A percentile compares a stretch with the other conserved stretches of the same genome.
These are phyloP conservation scores for Adiantum capillusveneris DNA, from an alignment of 75 land plant genomes.

Conservation along the genomic window DNA sequence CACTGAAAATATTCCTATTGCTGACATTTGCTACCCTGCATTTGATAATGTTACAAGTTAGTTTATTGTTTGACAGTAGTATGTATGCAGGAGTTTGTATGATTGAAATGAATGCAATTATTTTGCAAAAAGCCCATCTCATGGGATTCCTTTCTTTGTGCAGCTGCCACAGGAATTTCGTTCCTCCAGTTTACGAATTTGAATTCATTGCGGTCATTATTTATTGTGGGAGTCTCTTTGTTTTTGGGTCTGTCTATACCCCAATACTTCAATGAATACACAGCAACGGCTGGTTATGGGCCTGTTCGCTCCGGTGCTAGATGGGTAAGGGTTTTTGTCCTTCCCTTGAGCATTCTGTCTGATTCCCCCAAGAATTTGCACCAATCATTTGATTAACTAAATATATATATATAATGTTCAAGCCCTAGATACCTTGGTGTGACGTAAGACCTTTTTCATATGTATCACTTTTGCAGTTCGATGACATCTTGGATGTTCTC, in stretches of 20 bases:
- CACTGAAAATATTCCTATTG: too few relatives aligned
- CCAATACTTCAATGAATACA: constrained; percentile 53
- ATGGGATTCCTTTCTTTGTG: neutral
- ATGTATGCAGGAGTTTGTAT: too few relatives aligned
- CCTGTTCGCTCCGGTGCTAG: constrained; percentile 62
- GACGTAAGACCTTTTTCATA: too few relatives aligned
- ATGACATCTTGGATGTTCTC: constrained; percentile 60
- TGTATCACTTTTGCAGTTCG: constrained; percentile 74
- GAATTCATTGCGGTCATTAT: constrained; percentile 63
- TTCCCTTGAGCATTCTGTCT: neutral
- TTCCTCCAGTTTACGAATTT: constrained; percentile 74
- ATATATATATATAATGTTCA: too few relatives aligned
- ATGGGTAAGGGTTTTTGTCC: constrained; percentile 36
- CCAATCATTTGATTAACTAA: too few relatives aligned
- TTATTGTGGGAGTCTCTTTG: constrained; percentile 59
- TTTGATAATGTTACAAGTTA: too few relatives aligned
- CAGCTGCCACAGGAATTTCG: constrained; percentile 66
- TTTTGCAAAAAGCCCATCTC: too few relatives aligned
- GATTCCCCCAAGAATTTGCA: too few relatives aligned
- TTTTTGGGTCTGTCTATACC: constrained; percentile 76
- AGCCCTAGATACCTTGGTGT: too few relatives aligned
- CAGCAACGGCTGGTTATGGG: constrained; percentile 38
- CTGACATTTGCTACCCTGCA: too few relatives aligned
- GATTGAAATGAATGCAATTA: too few relatives aligned
- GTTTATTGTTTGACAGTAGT: too few relatives aligned